These are phyloP conservation scores for Tylopilus balloui DNA, from an alignment of 768 basidiomycete genomes.

Conservation along the genomic window DNA sequence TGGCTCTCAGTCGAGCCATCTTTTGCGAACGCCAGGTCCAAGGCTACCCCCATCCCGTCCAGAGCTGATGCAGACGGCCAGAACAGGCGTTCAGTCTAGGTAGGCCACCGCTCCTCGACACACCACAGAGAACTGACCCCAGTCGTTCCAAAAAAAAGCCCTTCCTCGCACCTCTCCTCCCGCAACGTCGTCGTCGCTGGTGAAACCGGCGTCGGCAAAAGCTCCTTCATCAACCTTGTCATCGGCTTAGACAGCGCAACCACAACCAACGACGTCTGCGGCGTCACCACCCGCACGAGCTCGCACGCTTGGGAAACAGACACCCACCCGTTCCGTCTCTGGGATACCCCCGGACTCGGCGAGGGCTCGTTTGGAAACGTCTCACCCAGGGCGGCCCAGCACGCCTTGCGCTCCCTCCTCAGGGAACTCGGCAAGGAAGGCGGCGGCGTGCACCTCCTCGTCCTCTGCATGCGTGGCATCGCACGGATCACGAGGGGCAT, in stretches of 20 bases:
- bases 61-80: slow-evolving; percentile 8
- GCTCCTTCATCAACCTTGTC: slow-evolving; percentile 26
- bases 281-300: slow-evolving; percentile 16
- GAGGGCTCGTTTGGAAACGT: slow-evolving; percentile 24
- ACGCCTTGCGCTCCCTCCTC: slow-evolving; percentile 17
- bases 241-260: slow-evolving; percentile 11
- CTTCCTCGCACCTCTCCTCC: too few species aligned
- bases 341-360: slow-evolving; percentile 24
- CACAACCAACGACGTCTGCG: slow-evolving; percentile 21
- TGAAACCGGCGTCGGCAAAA: slow-evolving; percentile 26
- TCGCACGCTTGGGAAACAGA: slow-evolving; percentile 20
- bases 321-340: slow-evolving; percentile 15
- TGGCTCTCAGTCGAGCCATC: too few species aligned
- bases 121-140: neutral
- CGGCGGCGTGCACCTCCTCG: slow-evolving; percentile 23
- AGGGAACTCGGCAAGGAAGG: slow-evolving; percentile 18
- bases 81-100: slow-evolving; percentile 5
- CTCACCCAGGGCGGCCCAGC: slow-evolving; percentile 19
- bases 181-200: slow-evolving; percentile 23
- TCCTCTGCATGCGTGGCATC: slow-evolving; percentile 25
- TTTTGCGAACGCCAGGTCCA: neutral
- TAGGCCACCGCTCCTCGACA: neutral
- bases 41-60: neutral
- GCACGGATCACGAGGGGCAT: slow-evolving; percentile 19
- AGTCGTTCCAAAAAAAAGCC: too few species aligned